Base-by-base conservation (phyloP, 208 protist genomes). In the Balamuthia mandrillaris region DNA sequence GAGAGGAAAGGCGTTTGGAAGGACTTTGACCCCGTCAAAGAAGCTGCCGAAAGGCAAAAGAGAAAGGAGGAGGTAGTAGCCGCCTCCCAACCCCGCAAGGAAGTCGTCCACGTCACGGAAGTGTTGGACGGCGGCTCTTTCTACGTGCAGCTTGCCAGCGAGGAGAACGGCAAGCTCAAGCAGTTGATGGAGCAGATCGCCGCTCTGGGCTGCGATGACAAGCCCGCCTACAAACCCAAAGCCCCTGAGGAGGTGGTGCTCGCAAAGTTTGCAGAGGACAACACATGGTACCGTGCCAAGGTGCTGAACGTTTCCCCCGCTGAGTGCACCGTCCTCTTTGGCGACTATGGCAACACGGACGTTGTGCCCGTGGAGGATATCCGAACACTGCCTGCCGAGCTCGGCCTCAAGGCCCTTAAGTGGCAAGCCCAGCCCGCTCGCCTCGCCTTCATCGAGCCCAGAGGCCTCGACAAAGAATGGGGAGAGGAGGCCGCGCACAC, bases 21-120 rank as follows among this genome's bases (percentile, higher is more conserved):
- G 27, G 63, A 89, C 86, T 91, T 60, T 42, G 84, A 88, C 63
- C 42, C 51, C 16, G 86, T 68, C 49, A 60, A 78, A 56, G 78
- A 86, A 31, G 44, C 18, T 9, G 86, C 65, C 24, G 86, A 81
- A 60, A 42, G 27, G n/a, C 49, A 85, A 61, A 63, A 61, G n/a
- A 49, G 45, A 21, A 31, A 41, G 7, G 81, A 86, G 44, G 81
- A 35, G 18, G 56, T 58, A 29, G 81, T 42, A 42, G 81, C 81
- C 24, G 49, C 33, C 2, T 24, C 24, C 58, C 47, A 85, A 61
- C 58, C 41, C 41, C 79, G 79, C 58, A 63, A 44, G 75, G 44
- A 72, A 35, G 41, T 77, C 27, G 33, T 75, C 2, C 29, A 10
- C 31, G 70, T 84, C 6, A 75, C 68, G 29, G 82, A 60, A n/a